Evolutionary conservation across 441 rosid species (phyloP).

Genomic region (Erysimum cheiri): DNA sequence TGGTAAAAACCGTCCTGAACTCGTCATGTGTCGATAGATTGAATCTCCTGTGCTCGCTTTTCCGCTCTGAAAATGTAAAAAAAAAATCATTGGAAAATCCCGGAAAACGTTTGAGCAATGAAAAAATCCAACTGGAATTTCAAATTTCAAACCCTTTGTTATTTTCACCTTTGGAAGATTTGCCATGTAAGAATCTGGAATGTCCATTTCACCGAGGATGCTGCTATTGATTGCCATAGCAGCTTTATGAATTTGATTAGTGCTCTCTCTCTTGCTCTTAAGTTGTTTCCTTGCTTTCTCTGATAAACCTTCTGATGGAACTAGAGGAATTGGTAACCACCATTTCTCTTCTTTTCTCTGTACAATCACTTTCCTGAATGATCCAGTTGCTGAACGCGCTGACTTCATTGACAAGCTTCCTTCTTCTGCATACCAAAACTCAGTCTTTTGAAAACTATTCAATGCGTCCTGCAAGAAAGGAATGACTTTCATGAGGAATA

Average conservation of each 20-base stretch:
- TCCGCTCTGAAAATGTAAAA: slow-evolving; percentile 47
- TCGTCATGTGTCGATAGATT: slow-evolving; percentile 49
- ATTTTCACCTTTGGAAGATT: slow-evolving; percentile 61
- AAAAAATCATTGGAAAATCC: neutral
- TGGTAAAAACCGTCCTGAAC: slow-evolving; percentile 50
- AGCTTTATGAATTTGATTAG: slow-evolving; percentile 75
- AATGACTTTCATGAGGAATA: neutral
- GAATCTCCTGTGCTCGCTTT: slow-evolving; percentile 56
- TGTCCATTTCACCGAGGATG: slow-evolving; percentile 67
- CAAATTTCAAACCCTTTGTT: too few relatives aligned
- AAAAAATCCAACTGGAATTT: too few relatives aligned
- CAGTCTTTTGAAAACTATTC: slow-evolving; percentile 43
- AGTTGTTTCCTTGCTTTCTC: slow-evolving; percentile 58
- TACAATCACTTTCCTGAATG: slow-evolving; percentile 64
- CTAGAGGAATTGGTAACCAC: slow-evolving; percentile 74
- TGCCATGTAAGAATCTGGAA: slow-evolving; percentile 62
- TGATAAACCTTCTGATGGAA: slow-evolving; percentile 61
- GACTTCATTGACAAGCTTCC: slow-evolving; percentile 58
- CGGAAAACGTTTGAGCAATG: neutral
- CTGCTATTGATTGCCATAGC: slow-evolving; percentile 71
- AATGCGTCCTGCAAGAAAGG: slow-evolving; percentile 35
- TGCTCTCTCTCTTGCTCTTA: slow-evolving; percentile 56
- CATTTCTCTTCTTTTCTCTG: slow-evolving; percentile 72
- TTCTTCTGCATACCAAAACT: slow-evolving; percentile 62
- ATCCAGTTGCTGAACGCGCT: slow-evolving; percentile 52